phyloP scores from a whole-genome alignment of 2,329 filamentous ascomycete species.

The Bipolaris sorokiniana region DNA sequence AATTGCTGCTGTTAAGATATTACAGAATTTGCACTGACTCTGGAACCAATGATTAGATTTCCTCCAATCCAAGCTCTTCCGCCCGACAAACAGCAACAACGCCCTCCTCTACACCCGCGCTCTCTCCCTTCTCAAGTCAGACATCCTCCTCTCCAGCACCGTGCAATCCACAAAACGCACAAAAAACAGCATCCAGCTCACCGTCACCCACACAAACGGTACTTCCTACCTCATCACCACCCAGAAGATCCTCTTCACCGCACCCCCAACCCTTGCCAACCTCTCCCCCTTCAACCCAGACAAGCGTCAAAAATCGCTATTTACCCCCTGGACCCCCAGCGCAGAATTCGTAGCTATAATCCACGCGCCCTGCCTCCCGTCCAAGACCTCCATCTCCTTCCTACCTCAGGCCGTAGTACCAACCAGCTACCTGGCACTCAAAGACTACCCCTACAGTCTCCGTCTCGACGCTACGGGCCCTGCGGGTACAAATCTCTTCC shows the following conservation, averaged over 20 bases:
- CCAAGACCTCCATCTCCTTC: conserved; percentile 25
- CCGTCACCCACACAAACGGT: conserved; percentile 8
- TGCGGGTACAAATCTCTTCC: conserved; percentile 17
- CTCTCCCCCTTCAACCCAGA: conserved; percentile 21
- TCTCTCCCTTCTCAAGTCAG: conserved; percentile 20
- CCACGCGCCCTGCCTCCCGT: conserved; percentile 27
- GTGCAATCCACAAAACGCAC: conserved; percentile 14
- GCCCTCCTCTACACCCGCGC: conserved; percentile 32
- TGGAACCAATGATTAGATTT: not conserved
- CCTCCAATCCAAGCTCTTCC: conserved; percentile 13
- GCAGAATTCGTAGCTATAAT: conserved; percentile 23
- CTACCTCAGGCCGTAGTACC: conserved; percentile 14
- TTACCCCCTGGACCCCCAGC: conserved; percentile 13
- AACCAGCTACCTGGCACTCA: conserved; percentile 21
- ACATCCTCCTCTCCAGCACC: conserved; percentile 19
- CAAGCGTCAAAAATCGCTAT: conserved; percentile 19
- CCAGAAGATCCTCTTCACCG: conserved; percentile 26
- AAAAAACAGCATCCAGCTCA: conserved; percentile 4
- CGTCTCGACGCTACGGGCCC: conserved; percentile 30
- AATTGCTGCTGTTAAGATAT: too few relatives aligned
- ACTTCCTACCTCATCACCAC: conserved; percentile 23
- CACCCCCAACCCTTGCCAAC: conserved; percentile 18
- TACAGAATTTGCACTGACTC: too few relatives aligned
- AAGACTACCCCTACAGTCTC: conserved; percentile 25
- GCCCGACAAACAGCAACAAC: conserved; percentile 23